Percentiles rank a stretch among this genome's conserved stretches.
These are phyloP conservation scores for Leccinum boreale DNA, from an alignment of 768 basidiomycete species.

Conservation along the genomic window DNA sequence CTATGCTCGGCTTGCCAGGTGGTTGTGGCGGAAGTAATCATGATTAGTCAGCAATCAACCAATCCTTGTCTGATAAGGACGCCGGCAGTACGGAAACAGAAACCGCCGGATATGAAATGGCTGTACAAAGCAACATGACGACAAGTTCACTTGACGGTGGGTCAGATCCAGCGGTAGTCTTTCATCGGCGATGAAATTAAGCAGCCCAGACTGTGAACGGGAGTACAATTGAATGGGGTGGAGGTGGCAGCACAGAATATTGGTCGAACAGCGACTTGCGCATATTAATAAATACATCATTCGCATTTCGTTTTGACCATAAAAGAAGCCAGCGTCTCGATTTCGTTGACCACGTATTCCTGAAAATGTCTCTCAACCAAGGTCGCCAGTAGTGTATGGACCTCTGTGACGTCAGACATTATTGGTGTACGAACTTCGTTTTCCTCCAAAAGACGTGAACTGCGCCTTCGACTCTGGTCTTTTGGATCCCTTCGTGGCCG, in stretches of 20 bases:
- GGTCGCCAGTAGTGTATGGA: slow-evolving; percentile 62
- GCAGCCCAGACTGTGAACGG: slow-evolving; percentile 2
- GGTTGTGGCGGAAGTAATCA: background rate
- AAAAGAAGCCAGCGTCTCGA: slow-evolving; percentile 78
- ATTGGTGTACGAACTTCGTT: slow-evolving; percentile 56
- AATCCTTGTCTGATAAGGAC: slow-evolving; percentile 21
- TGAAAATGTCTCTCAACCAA: slow-evolving; percentile 75
- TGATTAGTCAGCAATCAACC: slow-evolving; percentile 13
- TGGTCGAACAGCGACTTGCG: slow-evolving; percentile 15
- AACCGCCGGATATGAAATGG: background rate
- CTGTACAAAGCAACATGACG: background rate
- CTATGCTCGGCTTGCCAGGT: background rate
- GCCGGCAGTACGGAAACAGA: background rate
- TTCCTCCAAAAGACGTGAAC: slow-evolving; percentile 72
- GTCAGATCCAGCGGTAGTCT: background rate
- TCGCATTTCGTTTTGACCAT: slow-evolving; percentile 69
- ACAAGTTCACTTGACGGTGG: background rate
- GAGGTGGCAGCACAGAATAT: slow-evolving; percentile 5
- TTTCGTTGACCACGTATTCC: slow-evolving; percentile 61
- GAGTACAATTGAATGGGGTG: slow-evolving; percentile 16
- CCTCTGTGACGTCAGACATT: slow-evolving; percentile 64
- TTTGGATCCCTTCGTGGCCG: slow-evolving; percentile 68
- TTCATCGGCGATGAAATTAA: slow-evolving; percentile 2
- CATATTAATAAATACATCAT: slow-evolving; percentile 22
- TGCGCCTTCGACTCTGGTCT: slow-evolving; percentile 58